Conservation (phyloP, 75 land plant species). For the Picea glauca region DNA sequence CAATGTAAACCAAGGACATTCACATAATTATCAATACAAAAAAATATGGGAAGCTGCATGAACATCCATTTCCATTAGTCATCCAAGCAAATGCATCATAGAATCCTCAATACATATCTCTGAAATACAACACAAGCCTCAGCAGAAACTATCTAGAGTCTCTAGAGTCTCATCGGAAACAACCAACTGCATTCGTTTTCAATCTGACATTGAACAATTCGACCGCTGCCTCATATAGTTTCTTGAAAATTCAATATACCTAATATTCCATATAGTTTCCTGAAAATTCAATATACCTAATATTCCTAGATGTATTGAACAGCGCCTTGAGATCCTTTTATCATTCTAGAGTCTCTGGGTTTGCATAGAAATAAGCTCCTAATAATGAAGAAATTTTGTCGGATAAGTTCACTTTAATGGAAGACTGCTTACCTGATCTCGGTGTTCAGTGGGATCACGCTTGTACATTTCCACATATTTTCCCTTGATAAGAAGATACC, state of each 20-base stretch:
- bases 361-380: neutral
- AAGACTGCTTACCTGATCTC: slow-evolving; percentile 47
- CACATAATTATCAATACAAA: too few species aligned
- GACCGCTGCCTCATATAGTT: neutral
- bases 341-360: too few species aligned
- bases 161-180: neutral
- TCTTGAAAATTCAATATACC: neutral
- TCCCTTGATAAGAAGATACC: slow-evolving; percentile 69
- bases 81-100: too few species aligned
- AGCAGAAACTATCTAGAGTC: too few species aligned
- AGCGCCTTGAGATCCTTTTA: too few species aligned
- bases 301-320: too few species aligned
- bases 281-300: neutral
- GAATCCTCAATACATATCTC: too few species aligned
- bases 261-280: neutral
- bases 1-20: too few species aligned
- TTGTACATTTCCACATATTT: slow-evolving; percentile 83
- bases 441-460: slow-evolving; percentile 57
- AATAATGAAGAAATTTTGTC: neutral
- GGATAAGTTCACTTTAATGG: neutral
- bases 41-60: too few species aligned
- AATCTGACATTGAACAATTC: neutral
- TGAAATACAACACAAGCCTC: too few species aligned
- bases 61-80: too few species aligned
- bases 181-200: neutral